Conservation (phyloP, 306 rosid species). For the Myrica gale region DNA sequence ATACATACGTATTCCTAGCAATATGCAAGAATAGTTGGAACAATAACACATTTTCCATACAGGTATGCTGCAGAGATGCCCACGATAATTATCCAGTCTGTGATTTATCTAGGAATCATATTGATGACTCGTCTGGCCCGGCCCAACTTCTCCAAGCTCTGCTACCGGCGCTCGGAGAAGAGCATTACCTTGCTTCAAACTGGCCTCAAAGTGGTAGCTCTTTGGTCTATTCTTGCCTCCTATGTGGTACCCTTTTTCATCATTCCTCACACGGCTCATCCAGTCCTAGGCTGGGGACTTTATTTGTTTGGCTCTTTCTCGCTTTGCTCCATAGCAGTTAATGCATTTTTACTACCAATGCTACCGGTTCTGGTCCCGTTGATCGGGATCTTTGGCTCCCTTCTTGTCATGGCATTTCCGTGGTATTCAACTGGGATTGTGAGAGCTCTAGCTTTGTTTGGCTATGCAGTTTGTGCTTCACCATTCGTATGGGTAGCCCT, state of each 20-base stretch:
- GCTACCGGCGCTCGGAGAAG: conserved; percentile 69
- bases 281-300: conserved; percentile 73
- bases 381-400: conserved; percentile 55
- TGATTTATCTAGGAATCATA: conserved; percentile 54
- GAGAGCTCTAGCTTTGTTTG: conserved; percentile 65
- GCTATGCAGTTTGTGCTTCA: conserved; percentile 65
- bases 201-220: conserved; percentile 50
- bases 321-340: conserved; percentile 51
- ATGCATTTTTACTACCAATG: conserved; percentile 60
- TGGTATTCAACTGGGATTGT: conserved; percentile 72
- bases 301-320: conserved; percentile 66
- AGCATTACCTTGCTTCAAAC: conserved; percentile 44
- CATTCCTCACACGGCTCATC: conserved; percentile 81
- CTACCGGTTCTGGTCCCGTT: conserved; percentile 58
- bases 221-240: conserved; percentile 71
- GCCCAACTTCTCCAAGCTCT: conserved; percentile 67
- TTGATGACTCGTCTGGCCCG: conserved; percentile 65
- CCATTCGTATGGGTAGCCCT: conserved; percentile 64
- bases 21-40: not conserved
- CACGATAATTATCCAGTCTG: conserved; percentile 48
- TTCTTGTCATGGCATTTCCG: conserved; percentile 75
- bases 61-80: conserved; percentile 78
- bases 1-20: no score
- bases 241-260: conserved; percentile 61
- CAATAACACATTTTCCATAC: conserved; percentile 1